Conservation (phyloP, 2,329 filamentous ascomycete genomes). For the Rutstroemia sp. region DNA sequence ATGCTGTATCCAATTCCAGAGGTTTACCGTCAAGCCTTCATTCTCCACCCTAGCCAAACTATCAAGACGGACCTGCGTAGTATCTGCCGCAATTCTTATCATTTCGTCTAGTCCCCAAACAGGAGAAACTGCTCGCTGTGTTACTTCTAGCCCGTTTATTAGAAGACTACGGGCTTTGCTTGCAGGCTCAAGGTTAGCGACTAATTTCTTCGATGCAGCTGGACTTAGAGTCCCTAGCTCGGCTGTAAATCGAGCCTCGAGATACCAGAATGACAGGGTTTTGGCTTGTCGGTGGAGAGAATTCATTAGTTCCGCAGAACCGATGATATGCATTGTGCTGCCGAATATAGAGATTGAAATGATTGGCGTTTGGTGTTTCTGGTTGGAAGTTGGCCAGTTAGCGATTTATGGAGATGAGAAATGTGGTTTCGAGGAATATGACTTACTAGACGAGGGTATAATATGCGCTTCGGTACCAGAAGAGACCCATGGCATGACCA, state of each 20-base stretch:
- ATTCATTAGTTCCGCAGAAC: background rate
- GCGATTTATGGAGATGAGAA: too few relatives aligned
- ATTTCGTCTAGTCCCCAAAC: background rate
- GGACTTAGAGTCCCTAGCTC: background rate
- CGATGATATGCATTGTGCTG: background rate
- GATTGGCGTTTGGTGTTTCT: background rate
- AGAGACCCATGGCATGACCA: background rate
- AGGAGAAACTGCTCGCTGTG: background rate
- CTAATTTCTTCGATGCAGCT: background rate
- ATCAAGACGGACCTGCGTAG: background rate
- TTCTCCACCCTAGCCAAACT: background rate
- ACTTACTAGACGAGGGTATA: background rate
- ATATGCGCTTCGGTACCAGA: background rate
- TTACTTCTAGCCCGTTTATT: background rate
- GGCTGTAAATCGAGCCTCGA: background rate
- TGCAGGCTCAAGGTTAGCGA: background rate
- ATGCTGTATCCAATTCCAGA: slow-evolving; percentile 2
- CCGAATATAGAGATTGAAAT: background rate
- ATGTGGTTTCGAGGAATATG: too few relatives aligned
- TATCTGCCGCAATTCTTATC: background rate
- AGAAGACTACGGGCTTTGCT: background rate
- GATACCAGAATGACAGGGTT: background rate
- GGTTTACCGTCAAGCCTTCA: background rate
- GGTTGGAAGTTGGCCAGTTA: background rate
- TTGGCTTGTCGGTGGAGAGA: slow-evolving; percentile 1